phyloP scores from a whole-genome alignment of 305 asterid species.

The Solanum chacoense region DNA sequence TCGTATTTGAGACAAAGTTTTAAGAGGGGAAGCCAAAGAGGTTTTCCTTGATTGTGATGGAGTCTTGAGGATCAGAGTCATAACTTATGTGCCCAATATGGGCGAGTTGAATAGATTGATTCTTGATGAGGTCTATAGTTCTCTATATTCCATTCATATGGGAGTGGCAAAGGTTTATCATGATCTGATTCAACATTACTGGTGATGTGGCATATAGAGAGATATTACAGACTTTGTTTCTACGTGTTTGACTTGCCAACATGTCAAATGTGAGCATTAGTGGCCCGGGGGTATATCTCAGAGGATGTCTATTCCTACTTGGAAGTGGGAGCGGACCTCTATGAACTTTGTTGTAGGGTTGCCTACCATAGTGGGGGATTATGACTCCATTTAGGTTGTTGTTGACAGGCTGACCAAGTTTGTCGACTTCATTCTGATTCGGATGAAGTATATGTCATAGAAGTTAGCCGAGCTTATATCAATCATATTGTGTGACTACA shows the following conservation, averaged over 20 bases:
- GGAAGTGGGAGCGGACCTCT: background rate
- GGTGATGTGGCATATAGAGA: background rate
- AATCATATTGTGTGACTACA: background rate
- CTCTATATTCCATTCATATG: too few species aligned
- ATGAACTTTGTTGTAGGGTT: background rate
- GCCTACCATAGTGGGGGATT: background rate
- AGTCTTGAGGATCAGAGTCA: background rate
- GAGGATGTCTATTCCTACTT: background rate
- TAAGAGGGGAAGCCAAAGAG: background rate
- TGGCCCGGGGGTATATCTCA: background rate
- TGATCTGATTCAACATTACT: background rate
- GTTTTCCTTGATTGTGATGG: background rate
- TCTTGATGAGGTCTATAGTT: background rate
- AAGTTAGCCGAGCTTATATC: background rate
- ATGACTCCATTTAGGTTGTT: background rate
- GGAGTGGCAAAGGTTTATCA: background rate
- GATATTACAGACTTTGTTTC: background rate
- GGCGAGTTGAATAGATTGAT: background rate
- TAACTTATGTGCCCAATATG: background rate
- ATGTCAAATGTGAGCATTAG: background rate
- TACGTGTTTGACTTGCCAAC: background rate
- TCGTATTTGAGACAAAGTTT: background rate
- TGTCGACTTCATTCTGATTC: too few species aligned
- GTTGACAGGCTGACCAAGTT: background rate
- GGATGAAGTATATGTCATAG: background rate